Percentiles rank a stretch among this genome's conserved stretches.
These are phyloP conservation scores for Globisporangium cylindrosporum DNA, from an alignment of 352 stramenopile genomes.

Conservation along the genomic window DNA sequence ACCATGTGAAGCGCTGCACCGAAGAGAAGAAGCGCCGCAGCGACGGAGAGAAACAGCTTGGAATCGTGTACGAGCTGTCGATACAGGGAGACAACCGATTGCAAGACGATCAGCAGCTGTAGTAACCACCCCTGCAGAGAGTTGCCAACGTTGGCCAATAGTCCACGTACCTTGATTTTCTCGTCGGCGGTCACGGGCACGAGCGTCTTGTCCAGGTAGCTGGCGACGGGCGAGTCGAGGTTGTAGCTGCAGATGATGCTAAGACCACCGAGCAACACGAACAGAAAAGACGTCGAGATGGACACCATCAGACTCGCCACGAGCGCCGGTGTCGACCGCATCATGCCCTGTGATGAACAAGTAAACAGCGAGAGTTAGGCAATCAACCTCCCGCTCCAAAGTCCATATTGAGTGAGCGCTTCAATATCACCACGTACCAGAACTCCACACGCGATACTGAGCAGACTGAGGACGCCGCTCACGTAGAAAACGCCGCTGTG, in stretches of 20 bases:
- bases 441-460: constrained; percentile 40
- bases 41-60: constrained; percentile 35
- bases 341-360: constrained; percentile 3
- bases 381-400: not conserved
- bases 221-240: constrained; percentile 39
- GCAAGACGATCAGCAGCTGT: not conserved
- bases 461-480: constrained; percentile 32
- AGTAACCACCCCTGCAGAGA: too few species aligned
- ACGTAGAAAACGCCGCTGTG: constrained; percentile 31
- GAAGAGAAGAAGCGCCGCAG: constrained; percentile 34
- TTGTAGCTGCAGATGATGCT: constrained; percentile 54
- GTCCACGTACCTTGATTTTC: constrained; percentile 34
- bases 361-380: not conserved
- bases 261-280: constrained; percentile 48
- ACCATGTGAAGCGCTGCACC: constrained; percentile 35
- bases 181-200: constrained; percentile 25
- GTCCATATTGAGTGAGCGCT: not conserved
- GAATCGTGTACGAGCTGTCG: constrained; percentile 40
- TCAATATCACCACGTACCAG: constrained; percentile 24
- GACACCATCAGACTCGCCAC: constrained; percentile 55
- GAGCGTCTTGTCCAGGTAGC: constrained; percentile 52
- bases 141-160: too few species aligned
- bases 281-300: constrained; percentile 45
- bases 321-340: constrained; percentile 44
- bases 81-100: not conserved